Evolutionary conservation across 2,329 filamentous ascomycete genomes (phyloP), one percentile per base, ranked within the genome.

Genomic region (Samsoniella hepiali): DNA sequence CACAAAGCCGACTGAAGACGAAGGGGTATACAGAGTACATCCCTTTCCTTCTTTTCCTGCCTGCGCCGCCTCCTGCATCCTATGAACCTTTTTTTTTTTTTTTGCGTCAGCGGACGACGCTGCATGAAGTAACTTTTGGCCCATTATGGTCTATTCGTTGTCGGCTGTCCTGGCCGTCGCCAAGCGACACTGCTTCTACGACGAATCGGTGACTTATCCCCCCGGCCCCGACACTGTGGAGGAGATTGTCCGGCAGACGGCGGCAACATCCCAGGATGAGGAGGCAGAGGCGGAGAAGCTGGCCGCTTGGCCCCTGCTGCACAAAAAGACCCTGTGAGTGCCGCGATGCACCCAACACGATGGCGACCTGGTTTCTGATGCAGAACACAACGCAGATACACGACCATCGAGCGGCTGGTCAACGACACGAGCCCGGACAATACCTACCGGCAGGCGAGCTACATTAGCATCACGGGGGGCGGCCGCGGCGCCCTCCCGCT

Each of bases 401-500:
- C 63, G 0, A 64, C 65, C 0, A 72, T 79, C 27, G 65, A 74
- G 15, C 69, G 76, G 15, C 73, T 81, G 1, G 69, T 74, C 5
- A 56, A 69, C 3, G 78, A 80, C 60, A 67, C 66, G 0, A 69
- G 63, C 32, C 67, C 72, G 0, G 29, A 70, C 1, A 80, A 79
- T 64, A 72, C 67, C 0, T 81, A 76, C 62, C 76, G 78, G 0
- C 70, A 69, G 3, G 71, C 70, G 29, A 67, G 72, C 3, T 81
- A 81, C 58, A 71, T 75, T 0, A 79, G 76, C 47, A 70, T 70
- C 0, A 81, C 79, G 0, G 78, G 79, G 0, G 79, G 79, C 0
- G 76, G 75, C 0, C 71, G 65, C 0, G 71, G 72, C 0, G 71
- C 71, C 0, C 67, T 68, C 0, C 72, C 74, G 0, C 64, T 81